These are phyloP conservation scores for Dipodascus albidus DNA, from an alignment of 805 yeast species.

Conservation along the genomic window DNA sequence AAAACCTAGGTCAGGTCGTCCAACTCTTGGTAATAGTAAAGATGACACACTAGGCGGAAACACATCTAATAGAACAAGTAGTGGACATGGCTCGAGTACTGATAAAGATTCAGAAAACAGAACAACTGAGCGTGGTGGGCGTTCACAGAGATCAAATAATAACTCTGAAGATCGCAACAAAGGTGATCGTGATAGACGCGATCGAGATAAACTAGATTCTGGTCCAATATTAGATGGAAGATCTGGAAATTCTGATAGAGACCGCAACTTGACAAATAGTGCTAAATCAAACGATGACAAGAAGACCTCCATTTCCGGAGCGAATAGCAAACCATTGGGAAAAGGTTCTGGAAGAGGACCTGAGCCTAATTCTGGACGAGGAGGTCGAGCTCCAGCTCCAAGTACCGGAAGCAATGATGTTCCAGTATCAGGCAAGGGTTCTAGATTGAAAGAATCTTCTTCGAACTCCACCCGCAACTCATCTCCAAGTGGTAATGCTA, in stretches of 20 bases:
- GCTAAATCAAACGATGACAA: not conserved
- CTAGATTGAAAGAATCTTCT: not conserved
- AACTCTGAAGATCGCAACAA: not conserved
- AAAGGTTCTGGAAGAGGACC: not conserved
- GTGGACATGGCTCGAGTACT: not conserved
- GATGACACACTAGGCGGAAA: not conserved
- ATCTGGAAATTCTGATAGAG: not conserved
- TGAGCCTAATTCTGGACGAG: not conserved
- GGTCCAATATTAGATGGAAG: not conserved
- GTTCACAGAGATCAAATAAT: not conserved
- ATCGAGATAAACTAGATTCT: not conserved
- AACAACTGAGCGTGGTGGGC: not conserved
- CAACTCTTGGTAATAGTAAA: not conserved
- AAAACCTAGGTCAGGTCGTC: not conserved
- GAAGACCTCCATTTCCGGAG: not conserved
- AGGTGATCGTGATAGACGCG: slow-evolving; percentile 3
- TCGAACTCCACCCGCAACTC: not conserved
- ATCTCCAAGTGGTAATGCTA: not conserved
- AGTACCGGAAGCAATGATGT: not conserved
- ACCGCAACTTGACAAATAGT: not conserved
- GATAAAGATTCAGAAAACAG: not conserved
- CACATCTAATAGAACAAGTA: not conserved
- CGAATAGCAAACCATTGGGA: not conserved
- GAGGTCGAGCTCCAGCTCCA: not conserved
- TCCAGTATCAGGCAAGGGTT: not conserved